Evolutionary conservation across 306 rosid species (phyloP).

Genomic region (Prunus mongolica): DNA sequence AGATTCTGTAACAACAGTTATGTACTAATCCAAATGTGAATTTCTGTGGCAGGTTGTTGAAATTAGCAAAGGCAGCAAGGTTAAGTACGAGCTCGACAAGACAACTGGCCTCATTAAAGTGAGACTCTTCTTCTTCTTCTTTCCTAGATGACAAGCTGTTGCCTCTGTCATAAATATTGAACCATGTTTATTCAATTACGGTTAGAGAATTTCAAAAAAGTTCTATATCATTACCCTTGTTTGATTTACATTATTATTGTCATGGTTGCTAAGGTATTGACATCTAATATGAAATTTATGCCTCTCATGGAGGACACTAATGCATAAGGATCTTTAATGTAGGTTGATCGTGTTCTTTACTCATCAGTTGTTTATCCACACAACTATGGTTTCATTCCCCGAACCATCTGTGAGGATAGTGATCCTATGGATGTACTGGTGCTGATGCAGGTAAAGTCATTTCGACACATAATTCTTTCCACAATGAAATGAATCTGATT

Average conservation of each 20-base stretch:
- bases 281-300: conserved; percentile 3
- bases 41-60: conserved; percentile 76
- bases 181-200: not conserved
- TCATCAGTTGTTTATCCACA: conserved; percentile 98
- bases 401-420: conserved; percentile 93
- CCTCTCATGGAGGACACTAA: conserved; percentile 25
- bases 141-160: not conserved
- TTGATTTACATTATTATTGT: not conserved
- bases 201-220: not conserved
- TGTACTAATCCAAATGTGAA: conserved; percentile 10
- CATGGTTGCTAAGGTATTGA: not conserved
- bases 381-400: conserved; percentile 95
- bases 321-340: conserved; percentile 22
- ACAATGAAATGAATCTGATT: not conserved
- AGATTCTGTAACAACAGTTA: not conserved
- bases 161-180: not conserved
- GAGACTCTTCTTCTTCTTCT: conserved; percentile 6
- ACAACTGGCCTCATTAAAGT: conserved; percentile 88
- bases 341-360: conserved; percentile 97
- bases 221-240: not conserved
- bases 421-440: conserved; percentile 95
- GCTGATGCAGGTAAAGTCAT: conserved; percentile 82
- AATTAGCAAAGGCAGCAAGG: conserved; percentile 93
- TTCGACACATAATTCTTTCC: conserved; percentile 10
- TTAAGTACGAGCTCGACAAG: conserved; percentile 95